phyloP scores from a whole-genome alignment of 2,329 filamentous ascomycete genomes.

The Monilinia polystroma region DNA sequence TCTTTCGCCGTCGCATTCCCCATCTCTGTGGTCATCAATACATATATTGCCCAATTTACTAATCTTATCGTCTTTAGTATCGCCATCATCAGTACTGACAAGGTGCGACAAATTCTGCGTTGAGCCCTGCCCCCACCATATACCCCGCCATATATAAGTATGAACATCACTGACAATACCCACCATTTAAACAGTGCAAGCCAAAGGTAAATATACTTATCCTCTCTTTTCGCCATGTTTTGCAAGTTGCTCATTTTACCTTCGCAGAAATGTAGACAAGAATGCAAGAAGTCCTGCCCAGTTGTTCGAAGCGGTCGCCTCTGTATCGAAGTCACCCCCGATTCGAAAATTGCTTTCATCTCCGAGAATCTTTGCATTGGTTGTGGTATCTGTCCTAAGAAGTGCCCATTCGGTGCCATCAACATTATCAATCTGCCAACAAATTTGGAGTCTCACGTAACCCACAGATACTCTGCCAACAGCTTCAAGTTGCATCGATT shows the following conservation, averaged over 20 bases:
- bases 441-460: constrained; percentile 97
- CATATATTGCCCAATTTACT: constrained; percentile 11
- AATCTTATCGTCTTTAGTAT: constrained; percentile 61
- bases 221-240: constrained; percentile 14
- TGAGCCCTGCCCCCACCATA: constrained; percentile 45
- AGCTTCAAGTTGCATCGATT: constrained; percentile 99
- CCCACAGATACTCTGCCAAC: constrained; percentile 98
- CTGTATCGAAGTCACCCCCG: constrained; percentile 87
- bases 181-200: constrained; percentile 64
- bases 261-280: constrained; percentile 89
- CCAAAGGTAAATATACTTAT: constrained; percentile 62
- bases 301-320: constrained; percentile 97
- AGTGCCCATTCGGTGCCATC: constrained; percentile 97
- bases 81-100: constrained; percentile 98
- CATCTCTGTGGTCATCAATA: not conserved
- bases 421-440: constrained; percentile 99
- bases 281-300: constrained; percentile 98
- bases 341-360: constrained; percentile 96
- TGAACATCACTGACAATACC: constrained; percentile 43
- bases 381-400: constrained; percentile 99
- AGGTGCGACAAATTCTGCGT: constrained; percentile 58
- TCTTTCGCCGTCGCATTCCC: not conserved
- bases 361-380: constrained; percentile 95
- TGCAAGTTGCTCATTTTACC: constrained; percentile 39
- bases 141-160: constrained; percentile 36